Percentiles rank a stretch among this genome's conserved stretches.
These are phyloP conservation scores for Exophiala sideris DNA, from an alignment of 2,329 filamentous ascomycete species.

Conservation along the genomic window DNA sequence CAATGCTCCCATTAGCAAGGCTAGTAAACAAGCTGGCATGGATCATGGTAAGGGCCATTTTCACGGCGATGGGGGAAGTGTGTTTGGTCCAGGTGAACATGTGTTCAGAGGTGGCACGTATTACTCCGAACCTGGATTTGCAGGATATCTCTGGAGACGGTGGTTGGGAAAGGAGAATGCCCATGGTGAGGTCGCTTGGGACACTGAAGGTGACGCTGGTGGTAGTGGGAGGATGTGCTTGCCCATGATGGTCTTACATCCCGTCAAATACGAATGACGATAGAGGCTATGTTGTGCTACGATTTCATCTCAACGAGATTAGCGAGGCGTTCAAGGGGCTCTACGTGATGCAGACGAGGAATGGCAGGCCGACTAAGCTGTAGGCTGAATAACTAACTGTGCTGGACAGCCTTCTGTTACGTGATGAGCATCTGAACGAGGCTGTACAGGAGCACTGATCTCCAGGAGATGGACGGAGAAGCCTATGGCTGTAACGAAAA, in stretches of 20 bases:
- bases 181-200: constrained; percentile 24
- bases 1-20: constrained; percentile 49
- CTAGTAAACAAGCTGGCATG: constrained; percentile 46
- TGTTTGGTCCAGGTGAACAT: constrained; percentile 54
- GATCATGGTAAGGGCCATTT: constrained; percentile 33
- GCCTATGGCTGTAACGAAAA: too few relatives aligned
- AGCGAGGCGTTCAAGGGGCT: too few relatives aligned
- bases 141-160: constrained; percentile 53
- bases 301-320: too few relatives aligned
- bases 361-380: too few relatives aligned
- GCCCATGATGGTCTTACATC: constrained; percentile 30
- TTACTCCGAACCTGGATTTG: constrained; percentile 53
- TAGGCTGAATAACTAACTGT: too few relatives aligned
- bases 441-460: too few relatives aligned
- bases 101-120: constrained; percentile 53
- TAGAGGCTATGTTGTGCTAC: not conserved
- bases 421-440: too few relatives aligned
- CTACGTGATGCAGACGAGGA: too few relatives aligned
- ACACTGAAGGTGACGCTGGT: constrained; percentile 7
- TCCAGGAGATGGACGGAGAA: too few relatives aligned
- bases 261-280: constrained; percentile 26
- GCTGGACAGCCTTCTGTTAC: too few relatives aligned
- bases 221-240: constrained; percentile 29
- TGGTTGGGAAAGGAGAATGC: constrained; percentile 47
- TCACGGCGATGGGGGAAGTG: constrained; percentile 36